Conservation (phyloP, 75 land plant species). For the Selaginella moellendorffii region DNA sequence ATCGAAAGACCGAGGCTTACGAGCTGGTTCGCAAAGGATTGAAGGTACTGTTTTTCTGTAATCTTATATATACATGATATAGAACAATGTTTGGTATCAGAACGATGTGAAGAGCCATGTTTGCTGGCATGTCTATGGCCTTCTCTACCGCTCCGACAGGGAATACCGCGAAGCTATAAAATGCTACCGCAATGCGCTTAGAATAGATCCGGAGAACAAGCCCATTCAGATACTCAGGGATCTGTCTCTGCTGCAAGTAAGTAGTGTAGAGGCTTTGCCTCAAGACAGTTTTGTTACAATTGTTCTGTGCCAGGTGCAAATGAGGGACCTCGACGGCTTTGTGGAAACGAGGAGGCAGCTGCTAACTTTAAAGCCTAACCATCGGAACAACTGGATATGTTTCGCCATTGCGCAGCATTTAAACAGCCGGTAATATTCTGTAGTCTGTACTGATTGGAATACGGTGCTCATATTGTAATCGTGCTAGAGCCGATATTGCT, state of each 20-base stretch:
- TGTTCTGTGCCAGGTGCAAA: constrained; percentile 65
- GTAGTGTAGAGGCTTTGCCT: too few species aligned
- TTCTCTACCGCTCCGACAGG: constrained; percentile 88
- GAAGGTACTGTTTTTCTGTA: constrained; percentile 35
- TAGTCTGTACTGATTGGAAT: too few species aligned
- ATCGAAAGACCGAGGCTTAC: constrained; percentile 84
- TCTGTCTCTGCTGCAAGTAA: constrained; percentile 79
- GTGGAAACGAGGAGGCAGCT: constrained; percentile 95
- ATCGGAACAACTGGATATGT: constrained; percentile 97
- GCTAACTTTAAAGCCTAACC: constrained; percentile 79
- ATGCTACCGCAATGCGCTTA: constrained; percentile 81
- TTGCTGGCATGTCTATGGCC: constrained; percentile 99
- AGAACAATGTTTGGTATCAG: constrained; percentile 18
- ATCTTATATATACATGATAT: neutral
- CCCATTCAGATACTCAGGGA: constrained; percentile 80
- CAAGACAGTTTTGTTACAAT: neutral
- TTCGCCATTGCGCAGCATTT: constrained; percentile 92
- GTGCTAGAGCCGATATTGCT: constrained; percentile 31
- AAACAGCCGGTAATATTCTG: constrained; percentile 67
- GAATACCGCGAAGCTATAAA: constrained; percentile 98
- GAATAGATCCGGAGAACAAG: constrained; percentile 76
- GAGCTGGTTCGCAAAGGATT: constrained; percentile 86
- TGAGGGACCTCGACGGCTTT: constrained; percentile 90
- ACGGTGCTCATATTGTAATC: too few species aligned
- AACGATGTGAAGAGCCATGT: constrained; percentile 98